Evolutionary conservation across 768 basidiomycete species (phyloP), one percentile per base, ranked within the genome.

Genomic region (Sarcodon sp.): DNA sequence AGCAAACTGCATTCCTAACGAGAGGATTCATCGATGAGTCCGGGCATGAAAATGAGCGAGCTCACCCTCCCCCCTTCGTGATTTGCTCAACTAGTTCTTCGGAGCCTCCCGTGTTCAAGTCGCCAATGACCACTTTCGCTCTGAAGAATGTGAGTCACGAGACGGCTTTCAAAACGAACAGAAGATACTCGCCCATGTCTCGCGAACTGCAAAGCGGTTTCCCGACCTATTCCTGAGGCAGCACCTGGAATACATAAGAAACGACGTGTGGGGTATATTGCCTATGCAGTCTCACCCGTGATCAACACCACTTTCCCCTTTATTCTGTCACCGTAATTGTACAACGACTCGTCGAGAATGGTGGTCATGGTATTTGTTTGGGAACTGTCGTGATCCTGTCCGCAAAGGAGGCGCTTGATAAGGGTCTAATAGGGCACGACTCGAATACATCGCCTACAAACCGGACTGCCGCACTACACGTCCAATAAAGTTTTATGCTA

Each of bases 241-340:
- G 55, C 60, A 3, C 58, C 58, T 59, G 31, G 7, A 27, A 13
- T 46, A 41, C n/a, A 16, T 32, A 16, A 46, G 35, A 4, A 8
- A 7, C 16, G 10, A 27, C 33, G 48, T 27, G 34, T 18, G 13
- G 13, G 6, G 27, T 13, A 11, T 7, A 9, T 7, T 16, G 39
- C 2, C 6, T 13, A 16, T 1, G n/a, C 12, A 10, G n/a, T 56
- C 53, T 12, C 33, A 59, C 60, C 60, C 3, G 60, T 61, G 32
- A 61, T 48, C 16, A 61, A 48, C 18, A 58, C 55, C 3, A 61
- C 57, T 34, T 55, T 59, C 4, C 54, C 56, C 39, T 51, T 53
- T 4, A 54, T 54, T 18, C 59, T 51, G 8, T 53, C 50, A 6
- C 47, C 55, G 36, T 61, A 45, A 36, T n/a, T 32, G 35, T 57